A percentile compares a stretch with the other conserved stretches of the same genome.
Conservation (phyloP, 2,329 filamentous ascomycete genomes). For the Apiospora arundinis region DNA sequence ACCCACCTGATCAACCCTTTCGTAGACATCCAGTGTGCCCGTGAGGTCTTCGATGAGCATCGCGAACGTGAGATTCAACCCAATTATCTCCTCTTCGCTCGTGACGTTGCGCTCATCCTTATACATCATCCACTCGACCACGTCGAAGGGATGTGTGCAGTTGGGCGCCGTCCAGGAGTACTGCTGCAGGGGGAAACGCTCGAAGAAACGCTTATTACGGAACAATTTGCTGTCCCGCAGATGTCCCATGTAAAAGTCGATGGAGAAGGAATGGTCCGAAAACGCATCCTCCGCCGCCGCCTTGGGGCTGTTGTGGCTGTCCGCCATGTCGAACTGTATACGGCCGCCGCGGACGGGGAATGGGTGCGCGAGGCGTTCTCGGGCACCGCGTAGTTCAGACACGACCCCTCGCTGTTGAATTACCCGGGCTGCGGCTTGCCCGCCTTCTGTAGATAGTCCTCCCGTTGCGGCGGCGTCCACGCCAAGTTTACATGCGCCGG, state of each 20-base stretch:
- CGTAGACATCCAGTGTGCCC: not conserved
- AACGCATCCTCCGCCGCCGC: not conserved
- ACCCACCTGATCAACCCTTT: not conserved
- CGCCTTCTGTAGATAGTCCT: not conserved
- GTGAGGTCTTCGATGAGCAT: not conserved
- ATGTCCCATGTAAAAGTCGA: not conserved
- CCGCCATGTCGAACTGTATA: not conserved
- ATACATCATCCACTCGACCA: not conserved
- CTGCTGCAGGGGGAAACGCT: not conserved
- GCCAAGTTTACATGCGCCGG: not conserved
- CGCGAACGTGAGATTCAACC: not conserved
- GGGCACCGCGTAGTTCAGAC: not conserved
- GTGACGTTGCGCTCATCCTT: not conserved
- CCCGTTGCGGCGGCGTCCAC: not conserved
- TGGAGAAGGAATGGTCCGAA: not conserved
- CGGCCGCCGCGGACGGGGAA: not conserved
- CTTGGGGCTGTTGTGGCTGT: not conserved
- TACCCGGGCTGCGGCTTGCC: not conserved
- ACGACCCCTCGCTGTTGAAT: not conserved
- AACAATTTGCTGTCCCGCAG: not conserved
- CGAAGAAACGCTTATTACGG: not conserved
- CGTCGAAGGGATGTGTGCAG: not conserved
- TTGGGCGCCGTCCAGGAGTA: not conserved
- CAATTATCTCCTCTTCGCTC: not conserved
- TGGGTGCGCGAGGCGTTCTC: not conserved